phyloP scores from a whole-genome alignment of 129 eudicot species.

The Helianthus annuus region HanXRQr2.0-SUNRISE NC_035440.2:1688915-1689414 shows the following conservation, averaged over 20 bases:
- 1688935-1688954: too few relatives aligned
- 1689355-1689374: conserved; percentile 84
- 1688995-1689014: too few relatives aligned
- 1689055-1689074: too few relatives aligned
- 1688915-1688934: too few relatives aligned
- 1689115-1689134: background rate
- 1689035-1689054: too few relatives aligned
- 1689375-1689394: conserved; percentile 81
- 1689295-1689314: conserved; percentile 7
- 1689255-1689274: background rate
- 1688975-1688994: too few relatives aligned
- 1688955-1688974: too few relatives aligned
- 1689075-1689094: too few relatives aligned
- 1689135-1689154: background rate
- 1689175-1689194: background rate
- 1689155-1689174: background rate
- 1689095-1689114: background rate
- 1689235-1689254: background rate
- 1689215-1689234: background rate
- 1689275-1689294: background rate
- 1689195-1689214: background rate
- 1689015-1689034: too few relatives aligned
- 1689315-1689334: background rate
- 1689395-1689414: conserved; percentile 90
- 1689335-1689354: conserved; percentile 60